phyloP scores from a whole-genome alignment of 106 monocot genomes.

The Agapanthus africanus region DNA sequence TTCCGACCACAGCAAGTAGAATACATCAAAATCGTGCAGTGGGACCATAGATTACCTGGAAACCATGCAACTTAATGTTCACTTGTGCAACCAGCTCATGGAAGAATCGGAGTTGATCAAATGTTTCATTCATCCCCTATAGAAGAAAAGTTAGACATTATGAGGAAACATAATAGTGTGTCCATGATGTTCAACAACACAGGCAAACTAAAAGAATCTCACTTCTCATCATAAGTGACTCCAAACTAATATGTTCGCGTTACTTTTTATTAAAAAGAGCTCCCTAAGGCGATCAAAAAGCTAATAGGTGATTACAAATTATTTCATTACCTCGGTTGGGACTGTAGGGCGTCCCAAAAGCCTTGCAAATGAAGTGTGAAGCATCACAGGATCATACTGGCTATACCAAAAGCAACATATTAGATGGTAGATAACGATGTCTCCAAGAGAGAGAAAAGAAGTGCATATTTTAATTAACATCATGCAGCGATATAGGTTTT shows the following conservation, averaged over 20 bases:
- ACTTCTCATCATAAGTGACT: neutral
- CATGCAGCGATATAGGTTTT: neutral
- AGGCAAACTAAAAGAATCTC: neutral
- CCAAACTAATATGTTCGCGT: neutral
- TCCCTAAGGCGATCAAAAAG: neutral
- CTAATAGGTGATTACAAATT: neutral
- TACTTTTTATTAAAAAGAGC: neutral
- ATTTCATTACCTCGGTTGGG: conserved; percentile 34
- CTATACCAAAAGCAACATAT: neutral
- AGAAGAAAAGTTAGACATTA: neutral
- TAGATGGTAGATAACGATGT: neutral
- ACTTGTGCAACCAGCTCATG: conserved; percentile 46
- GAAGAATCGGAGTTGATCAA: conserved; percentile 51
- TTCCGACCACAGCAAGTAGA: too few relatives aligned
- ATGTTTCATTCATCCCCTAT: conserved; percentile 28
- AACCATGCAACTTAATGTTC: conserved; percentile 56
- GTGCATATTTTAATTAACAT: neutral
- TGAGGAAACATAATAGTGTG: neutral
- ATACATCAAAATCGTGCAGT: too few relatives aligned
- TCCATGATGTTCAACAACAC: neutral
- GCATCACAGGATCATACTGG: conserved; percentile 78
- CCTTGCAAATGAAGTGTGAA: conserved; percentile 89
- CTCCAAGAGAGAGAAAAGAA: neutral
- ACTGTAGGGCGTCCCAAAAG: conserved; percentile 56
- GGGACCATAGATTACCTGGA: conserved; percentile 38